These are phyloP conservation scores for Fonsecaea multimorphosa DNA, from an alignment of 2,329 filamentous ascomycete genomes.

Conservation along the genomic window DNA sequence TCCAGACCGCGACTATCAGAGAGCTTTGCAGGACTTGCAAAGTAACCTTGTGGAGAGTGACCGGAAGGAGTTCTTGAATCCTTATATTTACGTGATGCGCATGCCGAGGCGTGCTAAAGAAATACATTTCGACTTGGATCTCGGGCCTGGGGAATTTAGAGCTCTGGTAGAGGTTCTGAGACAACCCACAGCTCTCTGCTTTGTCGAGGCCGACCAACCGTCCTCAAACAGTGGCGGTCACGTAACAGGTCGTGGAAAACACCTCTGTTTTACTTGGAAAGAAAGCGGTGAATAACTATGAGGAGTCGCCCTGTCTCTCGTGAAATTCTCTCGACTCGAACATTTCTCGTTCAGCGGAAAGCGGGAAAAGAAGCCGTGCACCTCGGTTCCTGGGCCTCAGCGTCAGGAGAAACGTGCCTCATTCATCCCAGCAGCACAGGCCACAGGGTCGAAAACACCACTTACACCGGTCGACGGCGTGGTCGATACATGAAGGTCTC, in stretches of 20 bases:
- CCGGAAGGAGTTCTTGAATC: background rate
- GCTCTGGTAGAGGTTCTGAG: constrained; percentile 27
- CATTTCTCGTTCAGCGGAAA: background rate
- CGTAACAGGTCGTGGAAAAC: constrained; percentile 14
- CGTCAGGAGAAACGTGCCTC: background rate
- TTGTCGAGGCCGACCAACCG: constrained; percentile 19
- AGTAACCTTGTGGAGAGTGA: background rate
- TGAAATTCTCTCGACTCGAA: background rate
- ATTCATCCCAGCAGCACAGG: background rate
- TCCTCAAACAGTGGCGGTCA: background rate
- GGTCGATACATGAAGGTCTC: background rate
- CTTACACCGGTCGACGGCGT: background rate
- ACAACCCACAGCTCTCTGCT: constrained; percentile 13
- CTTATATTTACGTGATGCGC: constrained; percentile 17
- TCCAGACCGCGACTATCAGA: constrained; percentile 27
- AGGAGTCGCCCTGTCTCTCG: background rate
- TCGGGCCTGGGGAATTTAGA: constrained; percentile 19
- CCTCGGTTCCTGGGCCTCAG: background rate
- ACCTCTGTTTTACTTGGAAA: constrained; percentile 26
- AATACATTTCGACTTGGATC: constrained; percentile 28
- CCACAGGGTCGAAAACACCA: background rate
- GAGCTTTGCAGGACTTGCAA: constrained; percentile 19
- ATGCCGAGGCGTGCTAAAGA: constrained; percentile 28
- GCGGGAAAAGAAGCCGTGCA: background rate
- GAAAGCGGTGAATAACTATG: constrained; percentile 5